Base-by-base conservation (phyloP, 2,329 filamentous ascomycete species). In the Podosphaera aphanis region DNA sequence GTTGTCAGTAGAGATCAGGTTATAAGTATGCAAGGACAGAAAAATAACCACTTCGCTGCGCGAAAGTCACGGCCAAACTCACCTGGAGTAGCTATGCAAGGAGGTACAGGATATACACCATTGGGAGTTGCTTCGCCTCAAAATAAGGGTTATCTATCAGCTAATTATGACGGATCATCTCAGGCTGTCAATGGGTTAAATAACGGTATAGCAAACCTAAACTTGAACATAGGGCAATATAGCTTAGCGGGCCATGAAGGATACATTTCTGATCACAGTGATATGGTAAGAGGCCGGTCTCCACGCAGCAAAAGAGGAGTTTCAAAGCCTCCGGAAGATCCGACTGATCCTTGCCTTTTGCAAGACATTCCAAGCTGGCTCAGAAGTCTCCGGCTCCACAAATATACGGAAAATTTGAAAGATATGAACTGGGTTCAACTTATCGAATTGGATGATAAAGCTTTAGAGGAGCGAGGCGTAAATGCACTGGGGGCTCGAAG, bases 401-500 rank as follows among this genome's bases (percentile, higher is more conserved):
- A 98, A 68, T 98, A 98, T 64, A 98, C 90, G 8, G 90, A 98
- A 55, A 92, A 95, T 55, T 66, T 98, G 51, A 98, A 95, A 65
- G 88, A 95, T 58, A 75, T 95, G 69, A 85, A 90, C 57, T 98
- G 90, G 90, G 82, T 79, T 23, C 90, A 98, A 46, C 65, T 98
- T 55, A 68, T 98, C 49, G 82, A 90, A 62, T 67, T 98, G 54
- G 84, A 94, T 57, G 90, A 98, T 55, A 86, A 86, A 59, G 86
- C 83, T 43, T 68, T 98, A 51, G 88, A 95, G 64, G 82, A 84
- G 21, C 79, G 84, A 45, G 90, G 90, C 43, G 90, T 98, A 27
- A 94, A 93, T 61, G 90, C 90, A 46, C 72, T 95, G 47, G 90
- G 90, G 55, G 90, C 90, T 16, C 72, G 90, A 54, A 81, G 88